Conservation (phyloP, 1,139 yeast species). For the Protomyces lactucae-debilis region DNA sequence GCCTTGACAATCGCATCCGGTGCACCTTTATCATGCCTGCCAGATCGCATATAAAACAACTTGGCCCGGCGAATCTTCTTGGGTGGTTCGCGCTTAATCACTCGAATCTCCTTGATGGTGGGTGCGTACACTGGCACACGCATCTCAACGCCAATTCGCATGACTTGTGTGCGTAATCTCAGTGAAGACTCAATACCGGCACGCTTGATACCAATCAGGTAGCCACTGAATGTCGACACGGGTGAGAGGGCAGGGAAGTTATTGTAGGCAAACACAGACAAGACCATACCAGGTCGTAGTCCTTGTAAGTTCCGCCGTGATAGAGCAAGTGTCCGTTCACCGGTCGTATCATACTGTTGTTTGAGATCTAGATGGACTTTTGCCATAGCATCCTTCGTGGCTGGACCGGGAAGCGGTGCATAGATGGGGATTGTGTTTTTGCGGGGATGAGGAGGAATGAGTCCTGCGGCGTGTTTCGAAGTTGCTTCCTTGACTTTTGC, state of each 20-base stretch:
- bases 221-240: constrained; percentile 32
- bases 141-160: constrained; percentile 34
- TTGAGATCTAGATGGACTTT: constrained; percentile 1
- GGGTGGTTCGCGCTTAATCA: constrained; percentile 31
- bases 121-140: constrained; percentile 33
- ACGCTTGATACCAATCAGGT: constrained; percentile 34
- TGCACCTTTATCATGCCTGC: constrained; percentile 24
- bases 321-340: constrained; percentile 19
- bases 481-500: neutral
- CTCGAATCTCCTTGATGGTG: constrained; percentile 31
- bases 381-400: constrained; percentile 7
- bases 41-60: constrained; percentile 38
- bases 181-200: constrained; percentile 34
- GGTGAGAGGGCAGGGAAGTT: constrained; percentile 23
- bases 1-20: constrained; percentile 26
- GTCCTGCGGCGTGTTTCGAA: neutral
- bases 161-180: constrained; percentile 32
- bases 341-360: constrained; percentile 14
- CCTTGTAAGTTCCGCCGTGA: constrained; percentile 15
- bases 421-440: constrained; percentile 9
- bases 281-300: constrained; percentile 28
- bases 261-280: constrained; percentile 28
- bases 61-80: constrained; percentile 34
- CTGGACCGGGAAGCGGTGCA: constrained; percentile 19
- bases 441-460: neutral